Conservation (phyloP, 2,329 filamentous ascomycete species). For the Basipetospora sp. region DNA sequence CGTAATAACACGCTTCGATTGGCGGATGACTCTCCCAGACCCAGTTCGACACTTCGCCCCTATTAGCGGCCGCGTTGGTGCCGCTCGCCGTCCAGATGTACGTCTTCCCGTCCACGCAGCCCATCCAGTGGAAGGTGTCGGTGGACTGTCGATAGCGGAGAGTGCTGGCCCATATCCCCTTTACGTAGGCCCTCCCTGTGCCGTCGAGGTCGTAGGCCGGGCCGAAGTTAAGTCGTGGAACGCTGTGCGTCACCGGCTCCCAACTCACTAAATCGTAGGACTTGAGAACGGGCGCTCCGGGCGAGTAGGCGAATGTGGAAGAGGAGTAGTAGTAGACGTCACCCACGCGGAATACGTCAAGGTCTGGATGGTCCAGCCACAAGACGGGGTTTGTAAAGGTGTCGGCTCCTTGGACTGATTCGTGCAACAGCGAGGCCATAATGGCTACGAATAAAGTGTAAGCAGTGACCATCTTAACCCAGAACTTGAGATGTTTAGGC, state of each 20-base stretch:
- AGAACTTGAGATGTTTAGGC: too few species aligned
- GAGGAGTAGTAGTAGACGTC: conserved; percentile 41
- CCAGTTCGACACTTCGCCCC: conserved; percentile 23
- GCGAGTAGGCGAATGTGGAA: conserved; percentile 41
- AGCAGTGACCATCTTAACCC: too few species aligned
- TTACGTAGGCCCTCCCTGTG: conserved; percentile 1
- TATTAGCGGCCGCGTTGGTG: conserved; percentile 19
- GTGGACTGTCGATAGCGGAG: conserved; percentile 35
- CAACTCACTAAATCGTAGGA: conserved; percentile 42
- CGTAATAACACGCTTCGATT: conserved; percentile 35
- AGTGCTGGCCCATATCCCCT: conserved; percentile 25
- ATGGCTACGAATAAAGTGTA: too few species aligned
- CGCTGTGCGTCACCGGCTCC: conserved; percentile 29
- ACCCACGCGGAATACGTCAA: conserved; percentile 36
- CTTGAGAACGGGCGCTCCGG: conserved; percentile 39
- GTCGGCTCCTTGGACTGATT: conserved; percentile 4
- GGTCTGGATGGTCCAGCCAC: conserved; percentile 40
- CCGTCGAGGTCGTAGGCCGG: conserved; percentile 2
- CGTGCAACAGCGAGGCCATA: background rate
- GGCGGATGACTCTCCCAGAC: conserved; percentile 11
- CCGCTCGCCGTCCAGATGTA: conserved; percentile 35
- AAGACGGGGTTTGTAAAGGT: conserved; percentile 36
- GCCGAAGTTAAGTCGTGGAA: conserved; percentile 21
- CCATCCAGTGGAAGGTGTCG: conserved; percentile 41
- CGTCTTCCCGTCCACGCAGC: conserved; percentile 35